Evolutionary conservation across 257 asterid species (phyloP).

Genomic region (Fraxinus anomala): DNA sequence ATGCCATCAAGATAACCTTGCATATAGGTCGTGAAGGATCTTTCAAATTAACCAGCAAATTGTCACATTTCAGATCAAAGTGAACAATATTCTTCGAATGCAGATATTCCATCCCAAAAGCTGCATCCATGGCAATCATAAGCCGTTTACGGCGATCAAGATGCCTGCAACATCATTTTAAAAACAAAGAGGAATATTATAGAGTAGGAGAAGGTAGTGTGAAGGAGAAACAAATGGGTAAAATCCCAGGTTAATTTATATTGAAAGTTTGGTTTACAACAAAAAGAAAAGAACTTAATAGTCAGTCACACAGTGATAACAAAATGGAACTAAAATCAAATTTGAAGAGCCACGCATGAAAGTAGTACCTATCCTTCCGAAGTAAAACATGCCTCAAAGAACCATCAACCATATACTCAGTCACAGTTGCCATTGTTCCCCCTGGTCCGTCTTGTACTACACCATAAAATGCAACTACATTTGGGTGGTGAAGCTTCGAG

Average conservation of each 20-base stretch:
- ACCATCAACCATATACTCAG: constrained; percentile 74
- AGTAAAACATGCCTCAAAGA: constrained; percentile 68
- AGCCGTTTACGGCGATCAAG: constrained; percentile 82
- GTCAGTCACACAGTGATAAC: not conserved
- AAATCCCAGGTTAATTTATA: not conserved
- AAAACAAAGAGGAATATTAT: constrained; percentile 13
- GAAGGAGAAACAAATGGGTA: not conserved
- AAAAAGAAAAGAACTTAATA: not conserved
- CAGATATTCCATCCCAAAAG: constrained; percentile 95
- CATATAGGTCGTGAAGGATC: constrained; percentile 93
- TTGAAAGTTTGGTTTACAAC: not conserved
- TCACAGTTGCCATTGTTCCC: constrained; percentile 67
- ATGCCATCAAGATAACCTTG: constrained; percentile 51
- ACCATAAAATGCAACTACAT: constrained; percentile 76
- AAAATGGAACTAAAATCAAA: not conserved
- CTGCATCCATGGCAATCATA: constrained; percentile 93
- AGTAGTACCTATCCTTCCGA: constrained; percentile 61
- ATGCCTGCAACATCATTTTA: constrained; percentile 49
- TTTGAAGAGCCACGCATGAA: constrained; percentile 4
- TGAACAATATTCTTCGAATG: constrained; percentile 92
- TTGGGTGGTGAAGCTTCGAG: constrained; percentile 78
- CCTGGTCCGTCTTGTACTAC: constrained; percentile 78
- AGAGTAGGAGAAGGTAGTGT: not conserved
- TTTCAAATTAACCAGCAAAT: constrained; percentile 79
- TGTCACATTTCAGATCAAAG: constrained; percentile 93